Evolutionary conservation across 169 alveolate genomes (phyloP).

Genomic region (Amoebophrya sp.): DNA sequence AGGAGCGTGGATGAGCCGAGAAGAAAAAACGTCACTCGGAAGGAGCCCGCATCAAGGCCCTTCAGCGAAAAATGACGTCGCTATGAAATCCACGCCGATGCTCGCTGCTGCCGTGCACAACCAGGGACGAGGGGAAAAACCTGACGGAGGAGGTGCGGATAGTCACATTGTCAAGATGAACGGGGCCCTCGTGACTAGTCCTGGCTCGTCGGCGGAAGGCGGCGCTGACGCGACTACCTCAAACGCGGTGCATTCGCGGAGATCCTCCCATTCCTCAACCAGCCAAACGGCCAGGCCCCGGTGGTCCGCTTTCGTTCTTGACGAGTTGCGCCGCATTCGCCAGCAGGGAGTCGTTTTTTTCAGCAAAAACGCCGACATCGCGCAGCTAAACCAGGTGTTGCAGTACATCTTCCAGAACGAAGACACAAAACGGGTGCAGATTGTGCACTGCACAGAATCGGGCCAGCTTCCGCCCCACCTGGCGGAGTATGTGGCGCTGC

Average conservation of each 20-base stretch:
- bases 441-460: background rate
- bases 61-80: too few relatives aligned
- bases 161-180: background rate
- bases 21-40: too few relatives aligned
- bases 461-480: background rate
- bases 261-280: too few relatives aligned
- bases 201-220: background rate
- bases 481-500: background rate
- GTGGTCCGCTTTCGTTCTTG: background rate
- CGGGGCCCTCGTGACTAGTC: background rate
- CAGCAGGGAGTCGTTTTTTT: background rate
- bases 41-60: too few relatives aligned
- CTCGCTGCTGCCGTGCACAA: too few relatives aligned
- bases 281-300: background rate
- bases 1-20: too few relatives aligned
- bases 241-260: too few relatives aligned
- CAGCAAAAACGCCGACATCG: background rate
- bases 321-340: background rate
- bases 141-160: background rate
- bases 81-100: too few relatives aligned
- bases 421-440: background rate
- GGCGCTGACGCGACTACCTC: background rate
- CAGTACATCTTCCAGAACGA: conserved; percentile 12
- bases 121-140: too few relatives aligned
- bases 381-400: background rate